These are phyloP conservation scores for Teunomyces pallodes DNA, from an alignment of 805 yeast genomes.

Conservation along the genomic window DNA sequence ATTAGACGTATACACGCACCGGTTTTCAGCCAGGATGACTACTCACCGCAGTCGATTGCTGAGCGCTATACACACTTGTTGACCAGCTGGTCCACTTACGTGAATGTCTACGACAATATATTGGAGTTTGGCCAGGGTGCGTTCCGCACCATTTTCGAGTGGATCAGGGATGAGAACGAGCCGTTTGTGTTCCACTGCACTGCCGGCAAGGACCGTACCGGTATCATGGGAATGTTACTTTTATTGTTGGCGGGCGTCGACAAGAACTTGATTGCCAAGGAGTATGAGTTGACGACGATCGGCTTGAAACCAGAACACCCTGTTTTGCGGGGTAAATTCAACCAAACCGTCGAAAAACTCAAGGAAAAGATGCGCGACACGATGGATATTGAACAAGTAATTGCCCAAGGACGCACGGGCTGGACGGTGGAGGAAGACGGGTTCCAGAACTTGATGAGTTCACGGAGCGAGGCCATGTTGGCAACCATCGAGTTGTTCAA, in stretches of 20 bases:
- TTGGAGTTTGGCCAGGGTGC: constrained; percentile 47
- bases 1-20: constrained; percentile 54
- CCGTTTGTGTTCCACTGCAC: constrained; percentile 71
- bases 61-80: constrained; percentile 51
- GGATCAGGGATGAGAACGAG: constrained; percentile 51
- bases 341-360: constrained; percentile 29
- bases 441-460: constrained; percentile 56
- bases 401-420: constrained; percentile 36
- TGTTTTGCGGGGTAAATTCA: constrained; percentile 33
- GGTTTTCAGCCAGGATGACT: constrained; percentile 50
- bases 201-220: constrained; percentile 88
- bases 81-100: constrained; percentile 61
- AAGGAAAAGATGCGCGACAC: constrained; percentile 21
- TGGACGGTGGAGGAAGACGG: constrained; percentile 51
- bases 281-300: constrained; percentile 69
- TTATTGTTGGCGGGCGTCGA: constrained; percentile 65
- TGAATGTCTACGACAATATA: constrained; percentile 59
- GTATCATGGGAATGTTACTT: constrained; percentile 66
- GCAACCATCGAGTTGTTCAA: constrained; percentile 56
- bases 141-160: constrained; percentile 50
- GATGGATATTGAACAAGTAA: constrained; percentile 18
- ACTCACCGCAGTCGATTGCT: constrained; percentile 66
- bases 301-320: constrained; percentile 57
- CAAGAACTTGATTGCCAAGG: constrained; percentile 61
- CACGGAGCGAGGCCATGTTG: constrained; percentile 69